These are phyloP conservation scores for Aschersonia sp. DNA, from an alignment of 2,329 filamentous ascomycete species.

Conservation along the genomic window DNA sequence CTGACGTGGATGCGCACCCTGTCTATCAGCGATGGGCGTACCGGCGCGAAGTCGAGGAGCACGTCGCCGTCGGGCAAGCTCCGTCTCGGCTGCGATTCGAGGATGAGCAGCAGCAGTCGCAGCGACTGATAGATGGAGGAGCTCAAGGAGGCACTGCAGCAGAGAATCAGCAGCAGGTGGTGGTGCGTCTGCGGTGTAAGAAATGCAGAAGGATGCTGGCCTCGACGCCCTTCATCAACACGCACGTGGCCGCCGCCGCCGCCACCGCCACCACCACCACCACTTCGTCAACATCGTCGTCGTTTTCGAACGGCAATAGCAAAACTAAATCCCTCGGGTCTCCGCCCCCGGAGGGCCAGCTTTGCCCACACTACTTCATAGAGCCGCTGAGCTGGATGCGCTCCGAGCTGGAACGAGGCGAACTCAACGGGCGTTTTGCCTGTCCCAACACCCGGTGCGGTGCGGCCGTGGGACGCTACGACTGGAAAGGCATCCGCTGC, in stretches of 20 bases:
- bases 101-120: slow-evolving; percentile 39
- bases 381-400: slow-evolving; percentile 96
- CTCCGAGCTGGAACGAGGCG: slow-evolving; percentile 61
- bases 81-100: slow-evolving; percentile 76
- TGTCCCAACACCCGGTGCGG: slow-evolving; percentile 71
- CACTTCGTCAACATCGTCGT: neutral
- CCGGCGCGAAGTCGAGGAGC: slow-evolving; percentile 37
- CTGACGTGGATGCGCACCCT: slow-evolving; percentile 48
- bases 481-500: slow-evolving; percentile 91
- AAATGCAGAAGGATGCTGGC: slow-evolving; percentile 64
- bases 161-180: slow-evolving; percentile 1
- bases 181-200: slow-evolving; percentile 54
- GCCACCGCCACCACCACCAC: too few species aligned
- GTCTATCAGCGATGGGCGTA: slow-evolving; percentile 63
- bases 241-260: slow-evolving; percentile 29
- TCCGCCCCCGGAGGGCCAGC: neutral
- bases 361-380: slow-evolving; percentile 77
- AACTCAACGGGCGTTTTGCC: slow-evolving; percentile 67
- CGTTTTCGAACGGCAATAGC: too few species aligned
- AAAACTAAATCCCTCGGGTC: too few species aligned
- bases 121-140: neutral
- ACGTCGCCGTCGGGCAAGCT: slow-evolving; percentile 58
- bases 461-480: slow-evolving; percentile 78
- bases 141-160: neutral
- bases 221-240: slow-evolving; percentile 45